Conservation (phyloP, 1,139 yeast genomes). For the Debaryomyces subglobosus region DNA sequence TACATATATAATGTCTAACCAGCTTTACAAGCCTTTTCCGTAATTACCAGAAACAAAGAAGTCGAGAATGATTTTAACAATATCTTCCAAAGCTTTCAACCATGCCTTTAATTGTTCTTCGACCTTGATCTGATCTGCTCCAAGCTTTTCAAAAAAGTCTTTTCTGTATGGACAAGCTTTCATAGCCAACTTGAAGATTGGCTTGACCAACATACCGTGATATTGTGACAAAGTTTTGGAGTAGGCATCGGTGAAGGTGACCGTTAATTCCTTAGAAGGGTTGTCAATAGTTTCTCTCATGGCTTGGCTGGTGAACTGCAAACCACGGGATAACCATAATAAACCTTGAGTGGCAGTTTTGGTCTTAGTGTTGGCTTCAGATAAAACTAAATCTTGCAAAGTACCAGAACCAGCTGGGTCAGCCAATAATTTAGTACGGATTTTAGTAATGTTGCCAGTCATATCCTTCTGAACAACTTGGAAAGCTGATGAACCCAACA, state of each 20-base stretch:
- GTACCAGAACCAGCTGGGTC: constrained; percentile 67
- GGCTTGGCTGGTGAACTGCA: constrained; percentile 86
- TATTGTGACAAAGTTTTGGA: constrained; percentile 75
- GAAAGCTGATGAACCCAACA: constrained; percentile 85
- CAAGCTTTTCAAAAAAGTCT: constrained; percentile 81
- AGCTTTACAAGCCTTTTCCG: constrained; percentile 77
- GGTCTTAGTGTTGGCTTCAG: constrained; percentile 63
- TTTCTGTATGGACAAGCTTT: constrained; percentile 93
- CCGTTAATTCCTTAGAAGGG: constrained; percentile 65
- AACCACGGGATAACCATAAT: constrained; percentile 84
- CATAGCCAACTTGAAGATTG: constrained; percentile 91
- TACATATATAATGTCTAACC: not conserved
- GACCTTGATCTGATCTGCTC: constrained; percentile 70
- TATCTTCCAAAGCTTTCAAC: constrained; percentile 75
- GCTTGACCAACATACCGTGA: constrained; percentile 82
- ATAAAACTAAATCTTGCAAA: constrained; percentile 76
- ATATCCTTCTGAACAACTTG: constrained; percentile 84
- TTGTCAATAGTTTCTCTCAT: constrained; percentile 75
- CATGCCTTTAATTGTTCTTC: constrained; percentile 64
- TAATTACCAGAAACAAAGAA: constrained; percentile 81
- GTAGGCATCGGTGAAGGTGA: constrained; percentile 83
- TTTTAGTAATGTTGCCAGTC: constrained; percentile 82
- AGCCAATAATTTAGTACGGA: constrained; percentile 64
- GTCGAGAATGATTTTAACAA: constrained; percentile 72
- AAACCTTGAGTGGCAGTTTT: constrained; percentile 91